Base-by-base conservation (phyloP, 176 grass and related monocot genomes). In the Oropetium thomaeum region DNA sequence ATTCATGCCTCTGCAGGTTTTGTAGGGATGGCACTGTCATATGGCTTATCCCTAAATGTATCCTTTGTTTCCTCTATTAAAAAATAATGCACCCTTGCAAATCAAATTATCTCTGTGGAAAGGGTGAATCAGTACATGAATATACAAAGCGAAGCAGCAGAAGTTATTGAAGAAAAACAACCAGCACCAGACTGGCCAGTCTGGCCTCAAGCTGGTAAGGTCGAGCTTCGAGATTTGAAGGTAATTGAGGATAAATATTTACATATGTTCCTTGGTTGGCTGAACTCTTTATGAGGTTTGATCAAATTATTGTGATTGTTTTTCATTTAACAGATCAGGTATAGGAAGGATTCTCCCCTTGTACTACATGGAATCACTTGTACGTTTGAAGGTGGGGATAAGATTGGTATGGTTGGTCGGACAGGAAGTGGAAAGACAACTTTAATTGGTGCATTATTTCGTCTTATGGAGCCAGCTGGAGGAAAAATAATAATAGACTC, bases 361-460 rank as follows among this genome's bases (percentile, higher is more conserved):
- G 91, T 95, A 12, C 69, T 99, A 42, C 72, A 80, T 39, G 87
- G 96, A 81, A 90, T 99, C 70, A 86, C 82, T 69, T 99, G 96
- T 51, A 95, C 73, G 7, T 92, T 99, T 68, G 68, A 95, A 74
- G 96, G 91, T 22, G 87, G 96, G 25, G 40, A 84, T 63, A 99
- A 95, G 68, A 94, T 98, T 54, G 91, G 91, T 32, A 93, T 97
- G 63, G 95, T 97, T 58, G 95, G 95, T 8, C 86, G 95, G 7
- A 97, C 91, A 37, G 96, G 96, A 65, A 98, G 91, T 79, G 91
- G 96, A 44, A 95, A 99, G 69, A 95, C 96, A 74, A 99, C 91
- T 81, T 78, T 99, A 79, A 92, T 99, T 43, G 75, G 91, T 59
- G 91, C 89, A 31, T 55, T 95, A 39, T 99, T 99, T 77, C 91